Base-by-base conservation (phyloP, 345 rosid genomes). In the Euphorbia lathyris region DNA sequence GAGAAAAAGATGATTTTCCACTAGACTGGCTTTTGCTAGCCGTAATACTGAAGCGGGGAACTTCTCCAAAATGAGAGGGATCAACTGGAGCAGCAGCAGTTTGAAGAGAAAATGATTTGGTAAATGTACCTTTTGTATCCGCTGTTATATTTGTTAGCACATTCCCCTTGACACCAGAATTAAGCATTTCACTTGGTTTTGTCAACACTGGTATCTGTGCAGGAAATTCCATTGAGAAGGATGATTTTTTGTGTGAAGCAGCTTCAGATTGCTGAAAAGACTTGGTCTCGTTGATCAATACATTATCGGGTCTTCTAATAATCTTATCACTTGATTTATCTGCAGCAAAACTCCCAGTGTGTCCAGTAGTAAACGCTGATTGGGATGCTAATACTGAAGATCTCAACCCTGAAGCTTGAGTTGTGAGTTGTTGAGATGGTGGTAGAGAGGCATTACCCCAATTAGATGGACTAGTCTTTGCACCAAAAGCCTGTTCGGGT, bases 361-460 rank as follows among this genome's bases (percentile, higher is more conserved):
- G 83, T 56, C 60, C 72, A 30, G 63, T 68, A 57, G 55, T 19
- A 56, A 56, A 63, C 43, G 71, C 43, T 75, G 65, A 72, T 61
- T 79, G 78, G 65, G 81, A 68, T 30, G 80, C 76, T 23, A 85
- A 65, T 67, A 69, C 48, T 63, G 86, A 72, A 74, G 85, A 78
- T 63, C 69, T 79, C 63, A 55, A 66, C 17, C 63, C 84, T 10
- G 78, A 47, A 60, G 71, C 58, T 36, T 74, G 79, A 4, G 73
- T 72, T 40, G 79, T 50, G 52, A 70, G 43, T 52, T 74, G 43
- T 52, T 74, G 81, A 4, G 77, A 77, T 34, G 77, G 64, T 4
- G 57, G 58, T 19, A 75, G 73, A 62, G 79, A 45, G 43, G 67
- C 82, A 66, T 76, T 75, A 70, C 61, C 81, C 80, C 75, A 72